Evolutionary conservation across 768 basidiomycete genomes (phyloP).

Genomic region (Roridomyces roridus): DNA sequence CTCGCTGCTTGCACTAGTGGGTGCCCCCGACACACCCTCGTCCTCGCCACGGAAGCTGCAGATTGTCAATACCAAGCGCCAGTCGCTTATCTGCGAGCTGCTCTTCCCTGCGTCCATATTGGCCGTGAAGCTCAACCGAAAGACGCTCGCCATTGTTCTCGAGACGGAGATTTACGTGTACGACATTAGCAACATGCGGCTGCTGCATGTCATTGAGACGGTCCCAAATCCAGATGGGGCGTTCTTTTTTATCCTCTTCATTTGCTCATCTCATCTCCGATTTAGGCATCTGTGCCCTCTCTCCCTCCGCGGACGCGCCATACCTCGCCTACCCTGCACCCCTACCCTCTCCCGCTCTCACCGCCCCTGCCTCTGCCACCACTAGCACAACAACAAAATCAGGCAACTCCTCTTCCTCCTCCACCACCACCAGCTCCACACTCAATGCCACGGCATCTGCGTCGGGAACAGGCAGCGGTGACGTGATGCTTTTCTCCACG

Average conservation of each 20-base stretch:
- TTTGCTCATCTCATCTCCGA: not conserved
- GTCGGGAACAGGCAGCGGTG: conserved; percentile 62
- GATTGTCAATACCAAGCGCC: conserved; percentile 99
- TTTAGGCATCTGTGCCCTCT: conserved; percentile 91
- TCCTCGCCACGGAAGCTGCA: conserved; percentile 93
- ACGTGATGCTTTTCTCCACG: conserved; percentile 95
- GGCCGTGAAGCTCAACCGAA: conserved; percentile 97
- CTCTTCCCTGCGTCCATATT: conserved; percentile 97
- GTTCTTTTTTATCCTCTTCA: conserved; percentile 15
- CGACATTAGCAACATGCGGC: conserved; percentile 98
- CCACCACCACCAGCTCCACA: conserved; percentile 21
- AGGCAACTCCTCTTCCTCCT: conserved; percentile 41
- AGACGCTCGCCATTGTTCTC: conserved; percentile 93
- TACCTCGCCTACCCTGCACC: conserved; percentile 97
- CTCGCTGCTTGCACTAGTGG: conserved; percentile 95
- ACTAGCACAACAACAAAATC: conserved; percentile 43
- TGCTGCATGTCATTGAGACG: conserved; percentile 97
- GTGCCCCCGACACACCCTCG: conserved; percentile 90
- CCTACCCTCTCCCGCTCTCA: conserved; percentile 79
- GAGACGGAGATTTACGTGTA: conserved; percentile 99
- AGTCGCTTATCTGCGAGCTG: conserved; percentile 98
- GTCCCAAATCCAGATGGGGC: conserved; percentile 93
- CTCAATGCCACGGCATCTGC: no score
- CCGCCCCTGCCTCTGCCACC: conserved; percentile 50
- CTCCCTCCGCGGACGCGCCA: conserved; percentile 90